A percentile compares a stretch with the other conserved stretches of the same genome.
These are phyloP conservation scores for Vachellia pachyceras DNA, from an alignment of 306 rosid species.

Conservation along the genomic window DNA sequence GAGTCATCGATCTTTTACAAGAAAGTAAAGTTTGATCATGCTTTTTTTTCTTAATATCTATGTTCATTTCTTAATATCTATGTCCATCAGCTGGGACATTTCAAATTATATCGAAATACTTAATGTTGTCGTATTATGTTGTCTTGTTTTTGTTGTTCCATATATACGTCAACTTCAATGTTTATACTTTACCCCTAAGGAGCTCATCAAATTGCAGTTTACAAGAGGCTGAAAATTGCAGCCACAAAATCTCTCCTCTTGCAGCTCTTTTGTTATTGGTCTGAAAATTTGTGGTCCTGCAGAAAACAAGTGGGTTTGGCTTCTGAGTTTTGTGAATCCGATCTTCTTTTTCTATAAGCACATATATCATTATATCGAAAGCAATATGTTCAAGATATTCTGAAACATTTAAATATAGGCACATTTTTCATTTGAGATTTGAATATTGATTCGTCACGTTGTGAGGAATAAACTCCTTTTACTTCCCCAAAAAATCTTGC, in stretches of 20 bases:
- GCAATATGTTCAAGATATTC: too few species aligned
- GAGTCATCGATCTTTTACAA: not conserved
- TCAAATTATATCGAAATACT: not conserved
- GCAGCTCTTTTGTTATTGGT: conserved; percentile 26
- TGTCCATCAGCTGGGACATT: not conserved
- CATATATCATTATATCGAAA: too few species aligned
- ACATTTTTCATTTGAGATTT: too few species aligned
- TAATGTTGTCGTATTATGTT: not conserved
- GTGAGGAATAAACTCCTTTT: too few species aligned
- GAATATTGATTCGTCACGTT: too few species aligned
- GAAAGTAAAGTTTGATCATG: too few species aligned
- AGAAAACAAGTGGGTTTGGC: not conserved
- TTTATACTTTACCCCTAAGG: not conserved
- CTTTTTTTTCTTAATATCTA: too few species aligned
- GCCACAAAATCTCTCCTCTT: conserved; percentile 28
- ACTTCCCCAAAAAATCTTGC: too few species aligned
- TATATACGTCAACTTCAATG: not conserved
- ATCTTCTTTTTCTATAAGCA: too few species aligned
- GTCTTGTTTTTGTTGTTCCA: not conserved
- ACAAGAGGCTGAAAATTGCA: conserved; percentile 26
- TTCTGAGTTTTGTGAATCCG: not conserved
- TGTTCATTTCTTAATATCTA: too few species aligned
- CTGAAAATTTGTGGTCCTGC: conserved; percentile 34
- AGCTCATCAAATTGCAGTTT: not conserved
- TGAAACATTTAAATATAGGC: too few species aligned